A percentile compares a stretch with the other conserved stretches of the same genome.
phyloP scores from a whole-genome alignment of 768 basidiomycete genomes.

The Favolaschia claudopus region DNA sequence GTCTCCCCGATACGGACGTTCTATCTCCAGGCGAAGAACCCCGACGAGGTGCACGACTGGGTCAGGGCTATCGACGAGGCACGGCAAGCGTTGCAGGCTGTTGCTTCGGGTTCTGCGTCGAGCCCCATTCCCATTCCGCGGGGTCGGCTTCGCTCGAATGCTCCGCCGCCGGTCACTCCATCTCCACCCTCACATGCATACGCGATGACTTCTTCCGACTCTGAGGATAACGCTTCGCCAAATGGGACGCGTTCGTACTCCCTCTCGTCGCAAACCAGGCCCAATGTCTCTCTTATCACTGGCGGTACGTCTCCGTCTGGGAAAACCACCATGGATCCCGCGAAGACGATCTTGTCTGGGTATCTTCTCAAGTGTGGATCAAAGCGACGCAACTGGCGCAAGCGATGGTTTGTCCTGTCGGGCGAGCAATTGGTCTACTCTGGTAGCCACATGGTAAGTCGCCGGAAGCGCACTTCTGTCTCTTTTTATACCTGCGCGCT shows the following conservation, averaged over 20 bases:
- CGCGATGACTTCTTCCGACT: slow-evolving; percentile 78
- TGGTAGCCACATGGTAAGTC: slow-evolving; percentile 92
- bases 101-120: slow-evolving; percentile 63
- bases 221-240: slow-evolving; percentile 74
- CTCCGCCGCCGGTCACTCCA: slow-evolving; percentile 47
- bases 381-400: slow-evolving; percentile 93
- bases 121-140: slow-evolving; percentile 63
- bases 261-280: slow-evolving; percentile 53
- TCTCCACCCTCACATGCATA: slow-evolving; percentile 58
- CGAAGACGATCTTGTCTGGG: slow-evolving; percentile 85
- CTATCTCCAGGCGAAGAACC: slow-evolving; percentile 82
- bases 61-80: slow-evolving; percentile 83
- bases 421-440: slow-evolving; percentile 88
- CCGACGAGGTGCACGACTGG: slow-evolving; percentile 83
- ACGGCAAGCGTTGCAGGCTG: slow-evolving; percentile 67
- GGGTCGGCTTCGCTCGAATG: slow-evolving; percentile 34
- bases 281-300: slow-evolving; percentile 34
- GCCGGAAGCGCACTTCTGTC: slow-evolving; percentile 21
- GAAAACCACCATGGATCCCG: slow-evolving; percentile 55
- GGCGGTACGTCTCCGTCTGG: slow-evolving; percentile 46
- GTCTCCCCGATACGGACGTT: slow-evolving; percentile 91
- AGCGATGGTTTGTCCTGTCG: slow-evolving; percentile 96
- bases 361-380: slow-evolving; percentile 98
- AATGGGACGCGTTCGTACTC: slow-evolving; percentile 50
- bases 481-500: slow-evolving; percentile 10